Conservation (phyloP, 257 asterid species). For the Solanum peruvianum region DNA sequence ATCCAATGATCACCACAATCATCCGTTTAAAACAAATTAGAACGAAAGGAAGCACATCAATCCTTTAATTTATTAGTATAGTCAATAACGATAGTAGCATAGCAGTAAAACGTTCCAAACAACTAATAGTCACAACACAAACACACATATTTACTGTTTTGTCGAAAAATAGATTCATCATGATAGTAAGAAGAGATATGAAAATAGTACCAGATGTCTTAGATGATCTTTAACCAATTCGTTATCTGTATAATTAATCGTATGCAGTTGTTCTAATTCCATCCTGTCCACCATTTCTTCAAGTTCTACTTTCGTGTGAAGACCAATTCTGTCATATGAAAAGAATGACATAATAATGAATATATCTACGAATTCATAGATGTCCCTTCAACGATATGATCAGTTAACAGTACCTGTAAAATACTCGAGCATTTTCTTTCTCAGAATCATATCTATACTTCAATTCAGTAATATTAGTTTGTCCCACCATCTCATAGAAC, state of each 20-base stretch:
- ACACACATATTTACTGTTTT: neutral
- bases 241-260: conserved; percentile 64
- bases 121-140: neutral
- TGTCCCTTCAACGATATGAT: neutral
- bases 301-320: conserved; percentile 60
- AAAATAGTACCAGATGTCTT: conserved; percentile 60
- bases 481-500: conserved; percentile 71
- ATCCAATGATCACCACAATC: neutral
- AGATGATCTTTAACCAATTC: conserved; percentile 88
- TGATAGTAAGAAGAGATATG: neutral
- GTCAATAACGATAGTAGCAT: neutral
- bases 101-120: neutral
- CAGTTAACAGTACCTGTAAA: conserved; percentile 47
- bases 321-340: conserved; percentile 49
- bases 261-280: conserved; percentile 42
- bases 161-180: neutral
- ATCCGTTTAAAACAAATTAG: neutral
- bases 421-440: conserved; percentile 53
- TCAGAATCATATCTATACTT: conserved; percentile 61
- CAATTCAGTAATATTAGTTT: conserved; percentile 70
- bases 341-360: neutral
- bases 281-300: conserved; percentile 54
- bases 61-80: neutral
- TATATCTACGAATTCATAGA: neutral
- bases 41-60: neutral